Base-by-base conservation (phyloP, 768 basidiomycete species). In the Boletus edulis region DNA sequence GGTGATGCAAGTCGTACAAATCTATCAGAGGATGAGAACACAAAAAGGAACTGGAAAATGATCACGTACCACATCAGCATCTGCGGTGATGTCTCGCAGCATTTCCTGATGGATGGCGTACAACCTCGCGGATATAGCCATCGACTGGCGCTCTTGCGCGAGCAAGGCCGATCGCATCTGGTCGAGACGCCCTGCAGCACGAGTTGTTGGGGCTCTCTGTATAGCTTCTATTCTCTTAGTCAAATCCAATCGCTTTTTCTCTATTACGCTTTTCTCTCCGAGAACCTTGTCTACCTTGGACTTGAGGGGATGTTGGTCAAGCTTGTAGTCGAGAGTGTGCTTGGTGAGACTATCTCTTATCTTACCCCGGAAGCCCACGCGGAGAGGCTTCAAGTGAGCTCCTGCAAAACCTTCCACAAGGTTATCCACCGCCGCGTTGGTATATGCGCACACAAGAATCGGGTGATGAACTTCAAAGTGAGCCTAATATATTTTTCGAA, bases 351-450 rank as follows among this genome's bases (percentile, higher is more conserved):
- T 79, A 2, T 78, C 68, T 22, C 80, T 79, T 46, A 91, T 81
- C 46, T 80, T 80, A 22, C 81, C 82, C 12, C 75, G 77, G 42
- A 78, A 82, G 4, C 91, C 92, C 20, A 94, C 78, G 3, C 95
- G 88, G 2, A 96, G 72, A 2, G 94, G 86, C 57, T 83, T 84
- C 44, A 95, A 69, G 4, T 83, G 82, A 1, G 79, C 75, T 8
- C 72, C 69, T 10, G 76, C 77, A 24, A 94, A 76, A 0, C 89
- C 89, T 64, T 88, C 85, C 37, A 94, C 83, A 10, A 97, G 83
- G 61, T 95, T 91, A 67, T 97, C 94, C 18, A 95, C 92, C 0
- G 95, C 94, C 18, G 85, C 90, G 61, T 97, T 95, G 39, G 95
- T 97, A 66, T 91, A 96, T 0, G 94, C 94, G 68, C 91, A 91